Evolutionary conservation across 768 basidiomycete genomes (phyloP).

Genomic region (Phanerochaete sordida): DNA sequence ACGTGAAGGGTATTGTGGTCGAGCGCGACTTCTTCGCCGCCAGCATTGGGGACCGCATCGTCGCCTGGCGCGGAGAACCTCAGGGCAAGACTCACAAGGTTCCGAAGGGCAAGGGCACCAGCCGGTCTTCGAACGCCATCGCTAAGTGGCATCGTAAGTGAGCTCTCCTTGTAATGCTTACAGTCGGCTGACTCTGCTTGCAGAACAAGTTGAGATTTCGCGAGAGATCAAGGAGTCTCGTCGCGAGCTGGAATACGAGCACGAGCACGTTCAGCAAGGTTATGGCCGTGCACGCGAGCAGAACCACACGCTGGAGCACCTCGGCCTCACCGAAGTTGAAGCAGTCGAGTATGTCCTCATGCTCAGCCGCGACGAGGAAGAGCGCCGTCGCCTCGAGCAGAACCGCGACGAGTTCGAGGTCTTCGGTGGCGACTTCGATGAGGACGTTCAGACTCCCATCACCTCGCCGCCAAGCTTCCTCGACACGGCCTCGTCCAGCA

Average conservation of each 20-base stretch:
- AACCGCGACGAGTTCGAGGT: constrained; percentile 46
- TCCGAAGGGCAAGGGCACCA: constrained; percentile 22
- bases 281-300: constrained; percentile 58
- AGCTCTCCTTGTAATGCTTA: too few relatives aligned
- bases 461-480: constrained; percentile 15
- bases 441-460: constrained; percentile 28
- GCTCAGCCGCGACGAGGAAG: constrained; percentile 78
- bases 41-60: constrained; percentile 54
- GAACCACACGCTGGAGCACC: constrained; percentile 45
- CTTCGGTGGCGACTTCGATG: constrained; percentile 54
- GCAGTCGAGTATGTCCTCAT: constrained; percentile 79
- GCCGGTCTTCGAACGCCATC: constrained; percentile 13
- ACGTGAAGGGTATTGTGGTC: constrained; percentile 56
- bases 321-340: constrained; percentile 72
- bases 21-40: constrained; percentile 55
- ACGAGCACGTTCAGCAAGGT: constrained; percentile 28
- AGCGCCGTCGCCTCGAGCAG: constrained; percentile 18
- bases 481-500: constrained; percentile 13
- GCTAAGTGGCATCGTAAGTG: constrained; percentile 39
- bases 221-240: constrained; percentile 60
- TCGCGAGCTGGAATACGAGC: constrained; percentile 49
- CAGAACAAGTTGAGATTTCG: constrained; percentile 64
- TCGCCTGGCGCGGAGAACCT: constrained; percentile 65
- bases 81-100: constrained; percentile 31
- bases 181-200: too few relatives aligned